Evolutionary conservation across 2,329 filamentous ascomycete genomes (phyloP), one percentile per base, ranked within the genome.

Genomic region (Aspergillus oerlinghausenensis): DNA sequence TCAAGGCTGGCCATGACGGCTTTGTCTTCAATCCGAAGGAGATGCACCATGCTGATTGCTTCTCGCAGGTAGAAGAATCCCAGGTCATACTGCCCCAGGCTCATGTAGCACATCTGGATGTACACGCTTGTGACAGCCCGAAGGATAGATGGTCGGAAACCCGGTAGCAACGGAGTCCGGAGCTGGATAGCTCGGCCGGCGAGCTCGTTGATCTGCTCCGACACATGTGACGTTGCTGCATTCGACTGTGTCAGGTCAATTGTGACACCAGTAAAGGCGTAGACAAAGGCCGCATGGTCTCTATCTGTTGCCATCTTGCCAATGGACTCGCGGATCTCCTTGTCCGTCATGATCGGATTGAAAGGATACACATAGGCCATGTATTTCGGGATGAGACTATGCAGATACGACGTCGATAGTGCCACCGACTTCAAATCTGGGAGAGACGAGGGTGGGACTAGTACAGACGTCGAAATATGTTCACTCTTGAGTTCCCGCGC

Each of bases 31-130:
- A 80, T 72, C 10, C 77, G 73, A 8, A 78, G 63, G 65, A 78
- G 68, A 64, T 82, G 70, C 50, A 79, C 66, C 68, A 78, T 70
- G 53, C 73, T 72, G 53, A 80, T 79, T 23, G 76, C 77, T 60
- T 84, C 80, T 6, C 81, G 73, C 42, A 84, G 75, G 47, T 81
- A 78, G 65, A 75, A 70, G 49, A 82, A 81, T 14, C 79, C 79
- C 32, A 79, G 73, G 51, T 82, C 78, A 56, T 74, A 73, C 14
- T 77, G 75, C 47, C 76, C 75, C 38, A 82, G 71, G 3, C 74
- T 76, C 75, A 82, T 79, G 42, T 79, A 73, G 63, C 75, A 79
- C 57, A 82, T 82, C 61, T 83, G 78, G 38, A 82, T 74, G 59
- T 81, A 83, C 48, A 83, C 70, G 42, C 75, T 79, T n/a, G 78